Percentiles rank a stretch among this genome's conserved stretches.
Conservation (phyloP, 805 yeast species). For the Jamesozyma rosinii region DNA sequence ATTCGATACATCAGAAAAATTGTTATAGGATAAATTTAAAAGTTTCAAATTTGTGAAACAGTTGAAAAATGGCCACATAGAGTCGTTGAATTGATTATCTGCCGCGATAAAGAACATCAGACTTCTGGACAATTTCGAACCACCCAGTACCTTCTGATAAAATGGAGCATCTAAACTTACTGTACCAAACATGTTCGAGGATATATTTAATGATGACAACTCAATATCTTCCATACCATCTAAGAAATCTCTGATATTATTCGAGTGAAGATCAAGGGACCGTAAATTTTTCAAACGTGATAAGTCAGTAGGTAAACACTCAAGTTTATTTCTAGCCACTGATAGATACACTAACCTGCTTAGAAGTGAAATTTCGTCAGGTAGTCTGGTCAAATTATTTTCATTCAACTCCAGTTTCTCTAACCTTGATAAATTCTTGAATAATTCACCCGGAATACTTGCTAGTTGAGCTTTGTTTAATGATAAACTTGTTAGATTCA, state of each 20-base stretch:
- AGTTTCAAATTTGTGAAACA: conserved; percentile 47
- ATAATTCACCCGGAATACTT: conserved; percentile 54
- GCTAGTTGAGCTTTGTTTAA: conserved; percentile 77
- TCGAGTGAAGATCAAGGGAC: conserved; percentile 71
- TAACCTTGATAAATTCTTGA: conserved; percentile 51
- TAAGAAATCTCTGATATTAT: conserved; percentile 65
- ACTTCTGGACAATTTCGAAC: conserved; percentile 36
- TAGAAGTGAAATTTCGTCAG: conserved; percentile 55
- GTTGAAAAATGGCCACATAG: conserved; percentile 59
- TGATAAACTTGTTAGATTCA: conserved; percentile 59
- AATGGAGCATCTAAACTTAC: conserved; percentile 8
- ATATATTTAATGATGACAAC: conserved; percentile 52
- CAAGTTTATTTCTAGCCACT: conserved; percentile 63
- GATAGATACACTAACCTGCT: conserved; percentile 57
- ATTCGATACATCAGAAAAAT: conserved; percentile 67
- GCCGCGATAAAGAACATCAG: conserved; percentile 55
- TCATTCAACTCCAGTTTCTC: conserved; percentile 70
- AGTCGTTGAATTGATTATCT: conserved; percentile 77
- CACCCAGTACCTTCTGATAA: conserved; percentile 40
- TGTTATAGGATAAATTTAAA: conserved; percentile 78
- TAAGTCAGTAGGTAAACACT: conserved; percentile 57
- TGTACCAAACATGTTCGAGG: conserved; percentile 57
- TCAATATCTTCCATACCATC: conserved; percentile 59
- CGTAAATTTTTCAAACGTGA: conserved; percentile 51
- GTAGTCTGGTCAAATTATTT: conserved; percentile 72